Percentiles rank a stretch among this genome's conserved stretches.
Evolutionary conservation across 2,329 filamentous ascomycete genomes (phyloP).

Genomic region (Pseudogymnoascus sp.): DNA sequence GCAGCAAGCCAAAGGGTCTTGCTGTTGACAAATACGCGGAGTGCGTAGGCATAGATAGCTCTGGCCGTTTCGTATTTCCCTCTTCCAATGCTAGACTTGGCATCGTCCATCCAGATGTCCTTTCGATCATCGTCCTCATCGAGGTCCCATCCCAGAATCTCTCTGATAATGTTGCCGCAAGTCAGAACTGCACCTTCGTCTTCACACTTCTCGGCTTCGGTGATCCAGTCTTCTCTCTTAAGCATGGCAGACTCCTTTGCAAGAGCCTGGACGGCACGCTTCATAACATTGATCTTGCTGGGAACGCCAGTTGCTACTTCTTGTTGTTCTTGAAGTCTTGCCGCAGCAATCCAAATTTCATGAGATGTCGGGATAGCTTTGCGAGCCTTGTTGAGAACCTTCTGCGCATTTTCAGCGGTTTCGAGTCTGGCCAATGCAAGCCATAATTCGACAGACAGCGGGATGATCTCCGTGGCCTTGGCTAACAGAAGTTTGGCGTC

Average conservation of each 20-base stretch:
- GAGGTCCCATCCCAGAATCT: conserved; percentile 86
- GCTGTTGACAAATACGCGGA: conserved; percentile 83
- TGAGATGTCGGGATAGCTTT: conserved; percentile 89
- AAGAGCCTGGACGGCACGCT: conserved; percentile 80
- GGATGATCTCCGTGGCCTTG: conserved; percentile 93
- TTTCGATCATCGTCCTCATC: conserved; percentile 96
- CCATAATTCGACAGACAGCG: conserved; percentile 90
- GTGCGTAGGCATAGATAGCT: conserved; percentile 85
- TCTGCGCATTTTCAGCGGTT: conserved; percentile 83
- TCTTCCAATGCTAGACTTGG: conserved; percentile 69
- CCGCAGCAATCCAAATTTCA: conserved; percentile 95
- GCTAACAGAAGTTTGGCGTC: conserved; percentile 84
- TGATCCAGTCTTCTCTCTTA: conserved; percentile 94
- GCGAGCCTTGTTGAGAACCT: conserved; percentile 89
- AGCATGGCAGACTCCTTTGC: conserved; percentile 92
- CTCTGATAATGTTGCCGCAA: conserved; percentile 80
- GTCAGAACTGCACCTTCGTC: conserved; percentile 82
- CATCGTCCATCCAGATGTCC: conserved; percentile 93
- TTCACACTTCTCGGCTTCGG: conserved; percentile 89
- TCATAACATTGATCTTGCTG: conserved; percentile 84
- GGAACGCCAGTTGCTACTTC: conserved; percentile 77
- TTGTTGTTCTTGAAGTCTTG: conserved; percentile 78
- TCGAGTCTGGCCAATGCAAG: conserved; percentile 86
- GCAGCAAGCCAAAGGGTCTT: conserved; percentile 85
- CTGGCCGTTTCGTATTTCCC: conserved; percentile 84